Evolutionary conservation across 2,329 filamentous ascomycete species (phyloP).

Genomic region (Pyricularia sp.): DNA sequence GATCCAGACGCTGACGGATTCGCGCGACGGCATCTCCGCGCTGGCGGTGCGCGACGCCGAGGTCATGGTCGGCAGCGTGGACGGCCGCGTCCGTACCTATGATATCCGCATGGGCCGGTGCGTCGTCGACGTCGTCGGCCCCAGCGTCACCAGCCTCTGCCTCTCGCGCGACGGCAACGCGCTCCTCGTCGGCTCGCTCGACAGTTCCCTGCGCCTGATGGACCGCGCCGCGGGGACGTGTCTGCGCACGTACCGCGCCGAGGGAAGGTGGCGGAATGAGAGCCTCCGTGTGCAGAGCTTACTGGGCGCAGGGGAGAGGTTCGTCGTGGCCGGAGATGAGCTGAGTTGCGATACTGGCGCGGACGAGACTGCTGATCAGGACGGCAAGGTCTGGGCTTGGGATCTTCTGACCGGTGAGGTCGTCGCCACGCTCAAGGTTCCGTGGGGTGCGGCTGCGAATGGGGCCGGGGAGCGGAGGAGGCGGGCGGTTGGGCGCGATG

Average conservation of each 20-base stretch:
- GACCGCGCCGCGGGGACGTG: conserved; percentile 67
- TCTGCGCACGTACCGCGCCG: conserved; percentile 59
- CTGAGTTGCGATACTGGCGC: conserved; percentile 22
- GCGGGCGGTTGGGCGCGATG: conserved; percentile 47
- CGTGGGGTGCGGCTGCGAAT: conserved; percentile 38
- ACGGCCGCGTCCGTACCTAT: conserved; percentile 73
- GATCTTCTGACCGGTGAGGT: conserved; percentile 68
- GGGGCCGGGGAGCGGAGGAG: conserved; percentile 34
- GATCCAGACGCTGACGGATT: conserved; percentile 64
- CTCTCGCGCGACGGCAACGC: conserved; percentile 66
- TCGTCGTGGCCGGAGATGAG: conserved; percentile 76
- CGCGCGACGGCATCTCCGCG: conserved; percentile 56
- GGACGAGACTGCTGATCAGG: conserved; percentile 18
- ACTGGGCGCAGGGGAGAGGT: conserved; percentile 66
- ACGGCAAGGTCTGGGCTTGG: conserved; percentile 70
- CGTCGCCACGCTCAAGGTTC: conserved; percentile 49
- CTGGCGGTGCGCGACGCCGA: conserved; percentile 39
- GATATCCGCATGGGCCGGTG: conserved; percentile 69
- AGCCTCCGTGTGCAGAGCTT: conserved; percentile 67
- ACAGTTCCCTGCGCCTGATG: conserved; percentile 70
- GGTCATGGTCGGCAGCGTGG: conserved; percentile 71
- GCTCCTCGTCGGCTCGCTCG: conserved; percentile 65
- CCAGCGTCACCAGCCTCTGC: conserved; percentile 64
- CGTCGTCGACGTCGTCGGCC: conserved; percentile 61
- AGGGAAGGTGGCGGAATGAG: conserved; percentile 45